Evolutionary conservation across 257 asterid genomes (phyloP), one percentile per base, ranked within the genome.

Genomic region (Coffea canephora): DNA sequence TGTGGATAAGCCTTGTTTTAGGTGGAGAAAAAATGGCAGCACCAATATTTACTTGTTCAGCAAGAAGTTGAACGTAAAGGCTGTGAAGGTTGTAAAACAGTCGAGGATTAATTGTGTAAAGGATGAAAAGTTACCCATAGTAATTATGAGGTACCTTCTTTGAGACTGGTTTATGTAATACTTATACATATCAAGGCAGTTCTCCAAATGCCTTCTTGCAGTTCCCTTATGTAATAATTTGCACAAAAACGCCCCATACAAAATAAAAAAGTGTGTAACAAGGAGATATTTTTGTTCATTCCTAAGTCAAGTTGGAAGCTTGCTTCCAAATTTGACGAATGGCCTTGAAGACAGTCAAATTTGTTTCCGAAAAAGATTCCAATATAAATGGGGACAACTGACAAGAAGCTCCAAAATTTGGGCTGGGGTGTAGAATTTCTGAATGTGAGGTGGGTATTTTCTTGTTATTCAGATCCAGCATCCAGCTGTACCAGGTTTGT

Each of bases 341-440:
- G 78, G 84, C 86, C 66, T 80, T 73, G 73, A 78, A 84, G 80
- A 85, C 80, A 71, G 85, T 76, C 80, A 87, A 79, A 83, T 81
- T 88, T 83, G 77, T 84, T 88, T 87, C 79, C 79, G 86, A 75
- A 69, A 87, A 88, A 83, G 86, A 87, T 80, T 78, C 69, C 89
- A 79, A 80, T 89, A 81, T 82, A 75, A 84, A 87, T 75, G 77
- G 77, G 84, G 71, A 69, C 72, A 81, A 70, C 77, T 34, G 74
- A 87, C 84, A 85, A 82, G 78, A 81, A 83, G 88, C 87, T 84
- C 87, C 89, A 85, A 89, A 87, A 89, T 77, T 77, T 77, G 72
- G 86, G 78, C 68, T n/a, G 66, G 79, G 86, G 46, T 78, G 80
- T 77, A 83, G 75, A 79, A 71, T 68, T 71, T 76, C 80, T 76